Evolutionary conservation across 1,284 basidiomycete species (phyloP), one percentile per base, ranked within the genome.

Genomic region (Marasmius sp.): DNA sequence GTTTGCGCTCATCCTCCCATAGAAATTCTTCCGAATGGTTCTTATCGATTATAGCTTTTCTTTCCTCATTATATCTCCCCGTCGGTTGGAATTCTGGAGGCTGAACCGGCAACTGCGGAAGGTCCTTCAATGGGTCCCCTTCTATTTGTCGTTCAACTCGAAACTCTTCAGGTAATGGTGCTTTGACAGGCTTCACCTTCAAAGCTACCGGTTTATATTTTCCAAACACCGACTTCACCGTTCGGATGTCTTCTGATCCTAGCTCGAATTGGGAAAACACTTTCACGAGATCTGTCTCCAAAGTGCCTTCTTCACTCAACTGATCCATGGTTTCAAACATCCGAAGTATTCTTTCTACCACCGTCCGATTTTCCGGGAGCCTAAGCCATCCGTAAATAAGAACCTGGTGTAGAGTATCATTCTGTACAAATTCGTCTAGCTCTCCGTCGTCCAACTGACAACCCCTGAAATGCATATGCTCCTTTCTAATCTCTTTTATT

Each of bases 21-120:
- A 77, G 58, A 54, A 74, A 75, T 9, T 58, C 61, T 8, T 58
- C 65, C 0, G 54, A 60, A 7, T 70, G 48, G 0, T 66, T 20
- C 9, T 53, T 54, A 41, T 61, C 52, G 11, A 60, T 54, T 18
- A 60, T 58, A 2, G 54, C 52, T 50, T 58, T 58, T 34, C 51
- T 45, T 50, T 50, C 57, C 20, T 58, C 10, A 5, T 27, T 34
- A 51, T 51, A 58, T 27, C 57, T 50, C 10, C 48, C 16, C 9
- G 8, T 20, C 20, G 8, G 8, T 20, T 49, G 9, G 20, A 16
- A 49, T 9, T 16, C 16, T 10, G 14, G 48, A 9, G 16, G 14
- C 9, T 49, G 48, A 49, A 49, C 39, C 9, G 16, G 9, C 16
- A 41, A 41, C 39, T 41, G 9, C 16, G 39, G 39, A 9, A 41